These are phyloP conservation scores for Venturia carpophila DNA, from an alignment of 2,329 filamentous ascomycete species.

Conservation along the genomic window DNA sequence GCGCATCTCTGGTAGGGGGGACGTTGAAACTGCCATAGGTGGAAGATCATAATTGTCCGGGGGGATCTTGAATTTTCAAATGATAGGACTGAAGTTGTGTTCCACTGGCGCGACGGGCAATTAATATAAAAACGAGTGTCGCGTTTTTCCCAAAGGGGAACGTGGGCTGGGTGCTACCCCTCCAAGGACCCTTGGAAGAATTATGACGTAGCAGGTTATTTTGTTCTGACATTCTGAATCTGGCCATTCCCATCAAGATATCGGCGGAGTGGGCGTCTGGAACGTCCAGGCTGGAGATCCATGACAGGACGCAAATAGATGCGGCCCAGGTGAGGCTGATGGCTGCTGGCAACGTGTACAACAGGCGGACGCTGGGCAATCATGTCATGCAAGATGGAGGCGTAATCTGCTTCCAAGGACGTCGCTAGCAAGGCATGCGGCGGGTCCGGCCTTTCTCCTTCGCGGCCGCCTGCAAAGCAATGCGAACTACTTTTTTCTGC, in stretches of 20 bases:
- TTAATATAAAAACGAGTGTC: not conserved
- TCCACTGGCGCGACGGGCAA: not conserved
- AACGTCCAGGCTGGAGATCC: not conserved
- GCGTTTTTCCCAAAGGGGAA: not conserved
- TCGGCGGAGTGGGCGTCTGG: not conserved
- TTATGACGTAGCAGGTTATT: not conserved
- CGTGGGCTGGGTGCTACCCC: not conserved
- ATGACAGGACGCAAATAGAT: not conserved
- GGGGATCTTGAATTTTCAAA: not conserved
- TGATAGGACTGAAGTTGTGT: not conserved
- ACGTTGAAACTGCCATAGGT: not conserved
- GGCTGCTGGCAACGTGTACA: not conserved
- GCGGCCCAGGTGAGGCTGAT: not conserved
- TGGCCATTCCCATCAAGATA: not conserved
- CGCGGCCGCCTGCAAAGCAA: conserved; percentile 1
- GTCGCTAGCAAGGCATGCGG: not conserved
- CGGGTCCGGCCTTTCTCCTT: not conserved
- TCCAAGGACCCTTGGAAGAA: not conserved
- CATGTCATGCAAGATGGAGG: not conserved
- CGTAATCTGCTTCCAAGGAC: not conserved
- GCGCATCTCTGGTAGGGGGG: not conserved
- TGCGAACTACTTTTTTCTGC: not conserved
- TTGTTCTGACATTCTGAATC: not conserved
- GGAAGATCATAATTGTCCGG: not conserved
- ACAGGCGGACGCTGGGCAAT: not conserved